Evolutionary conservation across 306 rosid species (phyloP).

Genomic region (Cucurbita moschata): DNA sequence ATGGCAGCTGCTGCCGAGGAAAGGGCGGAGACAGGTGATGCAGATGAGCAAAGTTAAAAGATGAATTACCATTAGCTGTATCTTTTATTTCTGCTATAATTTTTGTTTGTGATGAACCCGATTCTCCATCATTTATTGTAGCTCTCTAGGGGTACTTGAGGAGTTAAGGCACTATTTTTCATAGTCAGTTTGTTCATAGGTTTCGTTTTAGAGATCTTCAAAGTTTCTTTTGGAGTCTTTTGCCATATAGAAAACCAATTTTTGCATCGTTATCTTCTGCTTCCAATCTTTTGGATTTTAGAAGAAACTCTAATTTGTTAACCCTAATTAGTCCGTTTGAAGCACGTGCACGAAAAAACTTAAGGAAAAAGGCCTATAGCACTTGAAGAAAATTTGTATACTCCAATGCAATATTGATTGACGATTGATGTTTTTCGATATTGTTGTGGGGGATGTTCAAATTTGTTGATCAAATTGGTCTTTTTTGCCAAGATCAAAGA

Average conservation of each 20-base stretch:
- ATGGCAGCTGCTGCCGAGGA: slow-evolving; percentile 35
- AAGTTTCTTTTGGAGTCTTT: background rate
- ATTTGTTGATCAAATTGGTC: too few relatives aligned
- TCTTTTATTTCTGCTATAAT: background rate
- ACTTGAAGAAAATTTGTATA: too few relatives aligned
- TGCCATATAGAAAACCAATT: background rate
- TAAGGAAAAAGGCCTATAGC: too few relatives aligned
- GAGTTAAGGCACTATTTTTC: background rate
- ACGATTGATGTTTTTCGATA: too few relatives aligned
- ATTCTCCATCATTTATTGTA: background rate
- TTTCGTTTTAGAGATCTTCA: background rate
- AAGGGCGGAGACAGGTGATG: slow-evolving; percentile 7
- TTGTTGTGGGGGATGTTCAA: too few relatives aligned
- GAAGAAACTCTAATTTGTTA: too few relatives aligned
- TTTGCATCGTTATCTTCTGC: background rate
- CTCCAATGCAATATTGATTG: too few relatives aligned
- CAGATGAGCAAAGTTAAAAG: slow-evolving; percentile 5
- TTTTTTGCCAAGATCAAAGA: too few relatives aligned
- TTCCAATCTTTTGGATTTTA: background rate
- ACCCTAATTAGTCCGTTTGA: too few relatives aligned
- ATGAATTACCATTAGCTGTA: background rate
- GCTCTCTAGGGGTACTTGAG: background rate
- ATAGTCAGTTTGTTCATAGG: background rate
- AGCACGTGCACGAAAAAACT: too few relatives aligned
- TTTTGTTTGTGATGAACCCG: background rate